Conservation (phyloP, 139 green algal species). For the Desmodesmus armatus region DNA sequence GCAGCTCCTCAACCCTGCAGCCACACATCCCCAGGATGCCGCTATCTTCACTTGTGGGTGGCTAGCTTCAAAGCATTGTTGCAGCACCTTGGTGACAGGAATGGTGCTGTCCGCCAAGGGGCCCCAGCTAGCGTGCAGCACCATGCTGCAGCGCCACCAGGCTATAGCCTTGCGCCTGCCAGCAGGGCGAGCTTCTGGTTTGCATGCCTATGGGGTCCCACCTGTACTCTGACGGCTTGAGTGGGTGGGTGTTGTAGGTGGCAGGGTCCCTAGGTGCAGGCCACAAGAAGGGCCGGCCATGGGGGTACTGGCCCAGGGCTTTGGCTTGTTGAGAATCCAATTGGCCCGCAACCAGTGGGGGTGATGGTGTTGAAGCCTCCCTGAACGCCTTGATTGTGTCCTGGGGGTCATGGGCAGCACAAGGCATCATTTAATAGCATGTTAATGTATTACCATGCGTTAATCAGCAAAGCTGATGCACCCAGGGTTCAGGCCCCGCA, state of each 20-base stretch:
- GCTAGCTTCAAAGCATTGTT: constrained; percentile 1
- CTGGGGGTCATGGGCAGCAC: too few species aligned
- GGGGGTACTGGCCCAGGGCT: constrained; percentile 59
- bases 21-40: not conserved
- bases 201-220: too few species aligned
- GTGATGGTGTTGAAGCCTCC: not conserved
- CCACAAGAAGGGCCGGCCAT: constrained; percentile 68
- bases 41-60: too few species aligned
- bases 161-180: too few species aligned
- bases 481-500: too few species aligned
- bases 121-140: not conserved
- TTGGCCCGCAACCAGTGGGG: constrained; percentile 35
- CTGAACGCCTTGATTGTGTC: constrained; percentile 34
- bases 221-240: constrained; percentile 40
- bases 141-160: constrained; percentile 35
- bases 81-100: not conserved
- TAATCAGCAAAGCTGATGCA: too few species aligned
- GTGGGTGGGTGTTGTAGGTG: constrained; percentile 27
- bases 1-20: not conserved
- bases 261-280: constrained; percentile 49
- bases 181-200: too few species aligned
- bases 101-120: too few species aligned
- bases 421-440: too few species aligned
- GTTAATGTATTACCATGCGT: too few species aligned
- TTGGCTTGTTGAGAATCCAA: constrained; percentile 43